Conservation (phyloP, 2,329 filamentous ascomycete species). For the Sporothrix brasiliensis region DNA sequence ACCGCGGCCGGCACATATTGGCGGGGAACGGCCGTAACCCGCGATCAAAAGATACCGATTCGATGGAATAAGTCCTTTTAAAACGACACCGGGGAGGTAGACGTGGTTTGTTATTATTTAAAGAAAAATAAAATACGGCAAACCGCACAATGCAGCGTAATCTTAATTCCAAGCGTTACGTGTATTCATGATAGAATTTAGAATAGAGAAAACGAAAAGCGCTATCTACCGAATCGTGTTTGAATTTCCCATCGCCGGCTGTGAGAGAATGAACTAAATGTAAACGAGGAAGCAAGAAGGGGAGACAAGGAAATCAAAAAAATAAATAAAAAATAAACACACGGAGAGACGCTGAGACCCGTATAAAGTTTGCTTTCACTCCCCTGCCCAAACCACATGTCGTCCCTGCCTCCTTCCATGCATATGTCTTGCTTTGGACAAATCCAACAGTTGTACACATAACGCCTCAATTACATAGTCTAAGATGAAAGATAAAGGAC, state of each 20-base stretch:
- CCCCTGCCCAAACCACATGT: neutral
- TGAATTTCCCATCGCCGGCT: neutral
- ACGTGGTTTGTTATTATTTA: no score
- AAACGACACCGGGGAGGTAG: no score
- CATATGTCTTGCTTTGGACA: neutral
- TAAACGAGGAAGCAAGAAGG: neutral
- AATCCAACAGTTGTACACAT: conserved; percentile 16
- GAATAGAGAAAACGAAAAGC: neutral
- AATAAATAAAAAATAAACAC: neutral
- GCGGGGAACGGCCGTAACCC: no score
- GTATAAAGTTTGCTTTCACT: neutral
- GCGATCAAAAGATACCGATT: no score
- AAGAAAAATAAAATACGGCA: no score
- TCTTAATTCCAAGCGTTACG: no score
- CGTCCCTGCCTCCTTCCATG: neutral
- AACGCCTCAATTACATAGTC: conserved; percentile 20
- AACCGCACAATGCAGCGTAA: no score
- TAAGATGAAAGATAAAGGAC: neutral
- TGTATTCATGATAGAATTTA: conserved; percentile 14
- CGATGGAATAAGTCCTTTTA: no score
- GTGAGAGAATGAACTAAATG: neutral
- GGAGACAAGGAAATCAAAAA: neutral
- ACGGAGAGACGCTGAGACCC: conserved; percentile 4
- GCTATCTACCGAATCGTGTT: conserved; percentile 10
- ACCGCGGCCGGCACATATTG: neutral